Conservation (phyloP, 257 asterid genomes). For the Solanum ahanhuiri region DNA sequence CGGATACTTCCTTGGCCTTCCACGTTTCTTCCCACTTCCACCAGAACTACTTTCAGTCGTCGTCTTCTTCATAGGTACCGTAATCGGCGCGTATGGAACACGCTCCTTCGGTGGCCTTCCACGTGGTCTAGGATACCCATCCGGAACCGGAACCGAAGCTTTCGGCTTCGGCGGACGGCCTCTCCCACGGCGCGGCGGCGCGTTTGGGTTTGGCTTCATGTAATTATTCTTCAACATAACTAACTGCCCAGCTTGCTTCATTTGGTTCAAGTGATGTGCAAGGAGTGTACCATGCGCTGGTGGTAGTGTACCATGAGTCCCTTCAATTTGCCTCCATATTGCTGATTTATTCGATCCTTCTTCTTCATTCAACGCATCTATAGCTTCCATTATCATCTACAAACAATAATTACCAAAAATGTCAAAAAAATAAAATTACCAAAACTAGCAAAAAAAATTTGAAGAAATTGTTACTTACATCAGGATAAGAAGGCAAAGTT, state of each 20-base stretch:
- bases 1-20: slow-evolving; percentile 57
- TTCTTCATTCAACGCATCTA: slow-evolving; percentile 41
- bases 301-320: slow-evolving; percentile 44
- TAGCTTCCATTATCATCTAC: slow-evolving; percentile 64
- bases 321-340: slow-evolving; percentile 56
- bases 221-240: slow-evolving; percentile 50
- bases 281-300: slow-evolving; percentile 51
- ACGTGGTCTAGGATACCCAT: slow-evolving; percentile 50
- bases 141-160: slow-evolving; percentile 12
- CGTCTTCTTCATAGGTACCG: slow-evolving; percentile 27
- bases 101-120: slow-evolving; percentile 66
- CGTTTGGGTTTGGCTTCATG: slow-evolving; percentile 46
- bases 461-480: background rate
- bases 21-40: slow-evolving; percentile 54
- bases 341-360: slow-evolving; percentile 56
- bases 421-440: background rate
- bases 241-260: slow-evolving; percentile 63
- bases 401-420: background rate
- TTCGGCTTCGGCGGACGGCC: slow-evolving; percentile 92
- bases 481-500: background rate
- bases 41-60: background rate
- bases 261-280: slow-evolving; percentile 56
- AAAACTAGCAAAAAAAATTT: background rate
- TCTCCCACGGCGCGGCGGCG: slow-evolving; percentile 85
- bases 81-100: slow-evolving; percentile 26